Percentiles rank a stretch among this genome's conserved stretches.
Conservation (phyloP, 352 stramenopile species). For the Thalassiosira oceanica region DNA sequence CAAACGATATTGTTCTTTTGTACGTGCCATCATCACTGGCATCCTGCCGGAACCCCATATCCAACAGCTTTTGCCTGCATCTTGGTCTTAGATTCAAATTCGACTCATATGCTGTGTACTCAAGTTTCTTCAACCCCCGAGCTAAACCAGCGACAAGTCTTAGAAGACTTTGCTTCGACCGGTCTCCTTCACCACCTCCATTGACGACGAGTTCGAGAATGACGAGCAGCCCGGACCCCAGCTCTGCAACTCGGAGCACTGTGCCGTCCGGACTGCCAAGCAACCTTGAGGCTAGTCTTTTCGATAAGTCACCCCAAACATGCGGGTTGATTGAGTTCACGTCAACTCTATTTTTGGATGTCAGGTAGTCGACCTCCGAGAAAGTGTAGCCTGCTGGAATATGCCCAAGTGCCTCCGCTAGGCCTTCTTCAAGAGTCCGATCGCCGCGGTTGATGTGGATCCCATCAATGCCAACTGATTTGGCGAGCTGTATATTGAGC, state of each 20-base stretch:
- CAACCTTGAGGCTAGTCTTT: slow-evolving; percentile 45
- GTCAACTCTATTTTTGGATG: slow-evolving; percentile 82
- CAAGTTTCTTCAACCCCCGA: slow-evolving; percentile 27
- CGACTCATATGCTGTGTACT: slow-evolving; percentile 76
- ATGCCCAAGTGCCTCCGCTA: slow-evolving; percentile 58
- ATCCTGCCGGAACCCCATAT: slow-evolving; percentile 46
- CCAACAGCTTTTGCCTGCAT: slow-evolving; percentile 45
- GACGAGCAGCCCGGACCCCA: slow-evolving; percentile 77
- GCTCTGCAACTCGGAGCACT: slow-evolving; percentile 71
- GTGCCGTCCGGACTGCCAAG: slow-evolving; percentile 13
- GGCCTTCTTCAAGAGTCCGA: slow-evolving; percentile 55
- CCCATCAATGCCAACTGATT: slow-evolving; percentile 54
- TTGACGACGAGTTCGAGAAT: slow-evolving; percentile 71
- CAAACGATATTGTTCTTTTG: neutral
- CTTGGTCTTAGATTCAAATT: slow-evolving; percentile 59
- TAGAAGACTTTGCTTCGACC: slow-evolving; percentile 35
- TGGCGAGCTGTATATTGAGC: slow-evolving; percentile 59
- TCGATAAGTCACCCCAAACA: slow-evolving; percentile 62
- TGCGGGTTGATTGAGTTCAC: slow-evolving; percentile 53
- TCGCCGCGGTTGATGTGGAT: slow-evolving; percentile 44
- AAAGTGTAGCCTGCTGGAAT: slow-evolving; percentile 63
- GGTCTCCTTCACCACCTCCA: slow-evolving; percentile 40
- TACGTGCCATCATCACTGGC: neutral
- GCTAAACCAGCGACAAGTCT: slow-evolving; percentile 14
- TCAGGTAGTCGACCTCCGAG: slow-evolving; percentile 75